Base-by-base conservation (phyloP, 805 yeast species). In the Candida tibetensis region DNA sequence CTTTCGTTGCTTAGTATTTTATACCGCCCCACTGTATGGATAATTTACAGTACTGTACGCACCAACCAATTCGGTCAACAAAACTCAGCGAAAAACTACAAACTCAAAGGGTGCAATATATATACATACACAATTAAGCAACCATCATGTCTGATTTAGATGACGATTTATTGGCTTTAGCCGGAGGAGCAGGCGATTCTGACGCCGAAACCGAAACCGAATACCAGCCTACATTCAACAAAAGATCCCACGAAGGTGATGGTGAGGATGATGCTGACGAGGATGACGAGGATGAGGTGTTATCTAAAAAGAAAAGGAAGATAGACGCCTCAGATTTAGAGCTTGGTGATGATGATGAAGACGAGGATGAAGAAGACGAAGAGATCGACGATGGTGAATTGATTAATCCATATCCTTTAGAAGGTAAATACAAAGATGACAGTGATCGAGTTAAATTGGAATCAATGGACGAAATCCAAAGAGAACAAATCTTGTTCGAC, bases 151-250 rank as follows among this genome's bases (percentile, higher is more conserved):
- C 90, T 44, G 95, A 69, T 51, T 78, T 88, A 56, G 97, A 90
- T 59, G 98, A 91, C 60, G 99, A 93, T 76, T 76, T 93, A 67
- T 77, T 91, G 57, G 98, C 96, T 15, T 77, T 93, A 53, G 99
- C 99, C 36, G 62, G 62, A 15, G 51, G 51, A 12, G 46, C 42
- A 4, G 45, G 37, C 14, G 60, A 51, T 34, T 52, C 55, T 13
- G 98, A 95, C 44, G 80, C 76, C 23, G 81, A 60, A 7, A 58
- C 64, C 27, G 79, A 70, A 12, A 58, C 62, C 23, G 68, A 55
- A 58, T 43, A 37, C 55, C 13, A 48, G 43, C 25, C 44, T 9
- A 40, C 45, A 2, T 43, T 49, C 40, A 51, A 65, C 19, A 66
- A 60, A 43, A 32, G 28, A 34, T 21, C 53, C 34, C 66, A 56